Conservation (phyloP, 208 protist genomes). For the Balamuthia mandrillaris region DNA sequence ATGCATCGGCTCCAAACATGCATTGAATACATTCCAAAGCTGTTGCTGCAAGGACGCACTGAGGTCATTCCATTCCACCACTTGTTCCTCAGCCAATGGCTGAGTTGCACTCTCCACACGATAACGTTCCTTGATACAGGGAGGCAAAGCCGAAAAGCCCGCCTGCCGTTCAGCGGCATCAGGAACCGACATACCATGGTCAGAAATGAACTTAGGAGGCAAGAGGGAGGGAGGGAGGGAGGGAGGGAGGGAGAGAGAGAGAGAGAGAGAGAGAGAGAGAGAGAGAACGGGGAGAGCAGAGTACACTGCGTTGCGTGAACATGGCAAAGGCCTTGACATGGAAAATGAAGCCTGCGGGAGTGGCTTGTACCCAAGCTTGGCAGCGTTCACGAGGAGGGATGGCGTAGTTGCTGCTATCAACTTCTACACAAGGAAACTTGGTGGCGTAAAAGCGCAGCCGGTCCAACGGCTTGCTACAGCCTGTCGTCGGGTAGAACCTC, state of each 20-base stretch:
- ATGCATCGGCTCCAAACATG: neutral
- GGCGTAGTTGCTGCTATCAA: constrained; percentile 22
- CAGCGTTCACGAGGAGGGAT: constrained; percentile 14
- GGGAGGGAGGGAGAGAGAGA: neutral
- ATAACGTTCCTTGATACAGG: too few species aligned
- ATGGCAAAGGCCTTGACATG: constrained; percentile 29
- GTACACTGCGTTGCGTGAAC: constrained; percentile 22
- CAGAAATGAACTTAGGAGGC: too few species aligned
- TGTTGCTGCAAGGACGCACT: neutral
- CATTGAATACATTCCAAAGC: constrained; percentile 26
- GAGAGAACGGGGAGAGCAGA: neutral
- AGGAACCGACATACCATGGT: too few species aligned
- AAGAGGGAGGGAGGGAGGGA: too few species aligned
- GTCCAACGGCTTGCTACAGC: neutral
- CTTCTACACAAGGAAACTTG: neutral
- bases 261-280: neutral
- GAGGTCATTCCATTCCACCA: neutral
- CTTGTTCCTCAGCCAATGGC: neutral
- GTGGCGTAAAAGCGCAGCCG: constrained; percentile 2
- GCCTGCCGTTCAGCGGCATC: neutral
- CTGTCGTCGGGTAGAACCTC: constrained; percentile 13
- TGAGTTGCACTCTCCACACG: too few species aligned
- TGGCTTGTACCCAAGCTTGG: neutral
- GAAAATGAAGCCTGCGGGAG: neutral
- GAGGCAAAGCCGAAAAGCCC: neutral